A percentile compares a stretch with the other conserved stretches of the same genome.
phyloP scores from a whole-genome alignment of 768 basidiomycete genomes.

The Auriscalpium orientale region DNA sequence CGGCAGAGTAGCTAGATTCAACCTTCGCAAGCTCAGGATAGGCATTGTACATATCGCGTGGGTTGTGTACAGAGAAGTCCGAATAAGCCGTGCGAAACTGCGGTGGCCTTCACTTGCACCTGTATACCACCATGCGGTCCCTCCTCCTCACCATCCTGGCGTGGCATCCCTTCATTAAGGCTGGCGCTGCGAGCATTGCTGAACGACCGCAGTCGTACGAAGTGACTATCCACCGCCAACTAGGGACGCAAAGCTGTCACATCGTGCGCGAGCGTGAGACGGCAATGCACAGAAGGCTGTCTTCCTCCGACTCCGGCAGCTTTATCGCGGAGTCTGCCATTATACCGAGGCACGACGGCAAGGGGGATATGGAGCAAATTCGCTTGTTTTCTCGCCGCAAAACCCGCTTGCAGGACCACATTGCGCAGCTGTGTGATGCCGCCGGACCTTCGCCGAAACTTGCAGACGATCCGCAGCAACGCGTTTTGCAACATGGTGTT shows the following conservation, averaged over 20 bases:
- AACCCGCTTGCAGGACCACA: neutral
- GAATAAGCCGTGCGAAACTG: too few relatives aligned
- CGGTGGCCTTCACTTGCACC: too few relatives aligned
- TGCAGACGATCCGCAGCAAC: slow-evolving; percentile 3
- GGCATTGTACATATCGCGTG: too few relatives aligned
- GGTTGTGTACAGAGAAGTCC: too few relatives aligned
- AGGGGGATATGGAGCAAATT: neutral
- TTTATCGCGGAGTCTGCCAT: neutral
- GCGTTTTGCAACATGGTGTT: neutral
- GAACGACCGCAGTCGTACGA: slow-evolving; percentile 6
- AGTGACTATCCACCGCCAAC: slow-evolving; percentile 14
- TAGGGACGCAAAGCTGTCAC: slow-evolving; percentile 8
- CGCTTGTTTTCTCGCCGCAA: neutral
- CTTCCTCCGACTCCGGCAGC: slow-evolving; percentile 4
- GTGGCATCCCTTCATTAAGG: too few relatives aligned
- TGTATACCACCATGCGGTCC: too few relatives aligned
- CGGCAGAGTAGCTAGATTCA: too few relatives aligned
- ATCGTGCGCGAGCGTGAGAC: slow-evolving; percentile 4
- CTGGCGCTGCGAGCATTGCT: too few relatives aligned
- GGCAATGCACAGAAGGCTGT: slow-evolving; percentile 5
- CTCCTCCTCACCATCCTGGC: too few relatives aligned
- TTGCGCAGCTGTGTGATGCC: neutral
- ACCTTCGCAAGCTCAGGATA: too few relatives aligned
- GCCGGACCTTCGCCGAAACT: neutral
- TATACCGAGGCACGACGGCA: neutral